Evolutionary conservation across 1,139 yeast genomes (phyloP).

Genomic region (Suhomyces anneliseae): DNA sequence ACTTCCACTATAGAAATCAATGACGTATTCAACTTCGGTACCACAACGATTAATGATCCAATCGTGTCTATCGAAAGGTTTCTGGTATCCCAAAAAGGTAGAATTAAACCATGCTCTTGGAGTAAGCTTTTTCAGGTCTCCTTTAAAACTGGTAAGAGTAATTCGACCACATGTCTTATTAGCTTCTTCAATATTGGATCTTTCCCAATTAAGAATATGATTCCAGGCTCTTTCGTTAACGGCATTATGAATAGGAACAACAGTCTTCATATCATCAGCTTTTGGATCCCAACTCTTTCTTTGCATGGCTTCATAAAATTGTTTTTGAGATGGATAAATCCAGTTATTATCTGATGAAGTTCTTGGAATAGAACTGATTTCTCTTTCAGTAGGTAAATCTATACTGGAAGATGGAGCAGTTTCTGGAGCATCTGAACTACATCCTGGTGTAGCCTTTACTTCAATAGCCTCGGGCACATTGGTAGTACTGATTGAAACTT

Average conservation of each 20-base stretch:
- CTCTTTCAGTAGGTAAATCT: slow-evolving; percentile 64
- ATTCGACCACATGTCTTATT: slow-evolving; percentile 72
- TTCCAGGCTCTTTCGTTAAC: slow-evolving; percentile 94
- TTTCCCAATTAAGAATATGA: slow-evolving; percentile 84
- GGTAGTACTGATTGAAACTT: slow-evolving; percentile 32
- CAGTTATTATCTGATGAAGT: slow-evolving; percentile 67
- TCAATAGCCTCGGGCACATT: slow-evolving; percentile 40
- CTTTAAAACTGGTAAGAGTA: slow-evolving; percentile 80
- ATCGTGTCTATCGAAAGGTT: slow-evolving; percentile 95
- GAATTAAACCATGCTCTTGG: slow-evolving; percentile 85
- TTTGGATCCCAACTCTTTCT: slow-evolving; percentile 87
- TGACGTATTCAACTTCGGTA: slow-evolving; percentile 77
- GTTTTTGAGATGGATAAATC: slow-evolving; percentile 95
- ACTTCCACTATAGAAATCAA: slow-evolving; percentile 81
- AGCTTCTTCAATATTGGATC: slow-evolving; percentile 53
- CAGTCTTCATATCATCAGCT: slow-evolving; percentile 80
- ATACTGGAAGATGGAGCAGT: slow-evolving; percentile 19
- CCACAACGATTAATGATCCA: slow-evolving; percentile 95
- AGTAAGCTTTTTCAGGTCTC: slow-evolving; percentile 79
- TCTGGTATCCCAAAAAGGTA: slow-evolving; percentile 58
- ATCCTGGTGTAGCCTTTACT: slow-evolving; percentile 27
- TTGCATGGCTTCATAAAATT: slow-evolving; percentile 90
- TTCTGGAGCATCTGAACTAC: slow-evolving; percentile 32
- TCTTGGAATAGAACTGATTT: slow-evolving; percentile 81
- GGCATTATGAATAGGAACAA: slow-evolving; percentile 91